Base-by-base conservation (phyloP, 1,284 basidiomycete genomes). In the Vanrija pseudolonga region DNA sequence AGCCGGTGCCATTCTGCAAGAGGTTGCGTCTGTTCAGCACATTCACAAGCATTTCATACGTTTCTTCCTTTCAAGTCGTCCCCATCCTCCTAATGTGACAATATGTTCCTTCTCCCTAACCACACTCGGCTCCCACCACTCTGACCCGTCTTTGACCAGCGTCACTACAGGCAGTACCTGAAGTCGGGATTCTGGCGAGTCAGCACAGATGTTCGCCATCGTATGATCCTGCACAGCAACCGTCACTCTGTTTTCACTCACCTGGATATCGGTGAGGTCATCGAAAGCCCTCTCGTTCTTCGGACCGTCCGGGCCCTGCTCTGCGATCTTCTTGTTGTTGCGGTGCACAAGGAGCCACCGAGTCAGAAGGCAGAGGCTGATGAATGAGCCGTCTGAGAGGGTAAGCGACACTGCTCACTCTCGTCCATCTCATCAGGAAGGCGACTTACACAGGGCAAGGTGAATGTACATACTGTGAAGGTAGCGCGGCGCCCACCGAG, bases 401-500 rank as follows among this genome's bases (percentile, higher is more conserved):
- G 12, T n/a, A 9, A 32, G 22, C 40, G 7, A n/a, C 11, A 44
- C 4, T 6, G 15, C 40, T n/a, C 32, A 5, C 4, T 14, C 12
- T 12, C 9, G 32, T 14, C 4, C 11, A 9, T 32, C 4, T 32
- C 24, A 9, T 26, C 37, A n/a, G 7, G 20, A 15, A 17, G 14
- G 26, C 18, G 6, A 19, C 28, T 32, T 18, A 22, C 19, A 71
- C 4, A 71, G 51, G 7, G 59, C 68, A 36, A 71, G 50, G 51
- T 71, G 67, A 45, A 68, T 69, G 60, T 71, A 64, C 2, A 72
- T 63, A 18, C 60, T 55, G 56, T 56, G 55, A 26, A 65, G 38
- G 59, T 70, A 72, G 39, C 68, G 54, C 8, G 69, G 65, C 14
- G 55, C 57, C 68, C 68, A 69, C 7, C 44, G 42, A 11, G 53